phyloP scores from a whole-genome alignment of 352 stramenopile species.

The Globisporangium paddicum region DNA sequence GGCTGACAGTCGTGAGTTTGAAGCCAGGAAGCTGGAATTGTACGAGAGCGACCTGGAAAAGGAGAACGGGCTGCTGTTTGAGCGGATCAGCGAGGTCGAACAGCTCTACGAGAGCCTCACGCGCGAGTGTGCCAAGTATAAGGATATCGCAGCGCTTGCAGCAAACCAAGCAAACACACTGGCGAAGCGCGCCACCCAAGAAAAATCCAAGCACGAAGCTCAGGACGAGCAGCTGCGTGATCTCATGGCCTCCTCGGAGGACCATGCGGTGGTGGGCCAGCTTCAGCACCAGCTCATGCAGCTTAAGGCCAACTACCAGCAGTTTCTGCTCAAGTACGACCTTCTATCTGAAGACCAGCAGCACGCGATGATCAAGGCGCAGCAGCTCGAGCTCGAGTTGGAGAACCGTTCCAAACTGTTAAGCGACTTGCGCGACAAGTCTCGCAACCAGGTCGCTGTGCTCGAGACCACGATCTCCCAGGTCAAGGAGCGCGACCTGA shows the following conservation, averaged over 20 bases:
- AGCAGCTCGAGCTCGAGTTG: conserved; percentile 56
- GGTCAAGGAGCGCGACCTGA: conserved; percentile 55
- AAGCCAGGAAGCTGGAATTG: background rate
- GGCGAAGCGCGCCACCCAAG: conserved; percentile 29
- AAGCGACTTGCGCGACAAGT: conserved; percentile 27
- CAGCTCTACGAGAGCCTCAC: conserved; percentile 67
- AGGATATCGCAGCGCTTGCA: conserved; percentile 55
- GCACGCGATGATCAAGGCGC: conserved; percentile 39
- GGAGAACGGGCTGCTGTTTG: conserved; percentile 54
- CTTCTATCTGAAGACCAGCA: conserved; percentile 43
- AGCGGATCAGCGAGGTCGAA: conserved; percentile 69
- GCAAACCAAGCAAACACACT: conserved; percentile 61
- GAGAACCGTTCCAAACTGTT: conserved; percentile 38
- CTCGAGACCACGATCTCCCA: conserved; percentile 43
- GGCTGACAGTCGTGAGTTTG: background rate
- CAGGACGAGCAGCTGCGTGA: conserved; percentile 64
- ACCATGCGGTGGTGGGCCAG: conserved; percentile 87
- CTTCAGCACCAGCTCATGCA: conserved; percentile 89
- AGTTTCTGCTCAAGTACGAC: conserved; percentile 74
- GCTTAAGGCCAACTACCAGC: conserved; percentile 82
- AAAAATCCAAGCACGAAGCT: conserved; percentile 44
- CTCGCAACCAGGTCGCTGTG: conserved; percentile 28
- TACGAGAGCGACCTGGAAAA: conserved; percentile 29
- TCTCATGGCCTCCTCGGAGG: conserved; percentile 76
- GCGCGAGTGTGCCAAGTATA: conserved; percentile 57